Evolutionary conservation across 139 green algal genomes (phyloP).

Genomic region (Protoeuglena noctilucae): DNA sequence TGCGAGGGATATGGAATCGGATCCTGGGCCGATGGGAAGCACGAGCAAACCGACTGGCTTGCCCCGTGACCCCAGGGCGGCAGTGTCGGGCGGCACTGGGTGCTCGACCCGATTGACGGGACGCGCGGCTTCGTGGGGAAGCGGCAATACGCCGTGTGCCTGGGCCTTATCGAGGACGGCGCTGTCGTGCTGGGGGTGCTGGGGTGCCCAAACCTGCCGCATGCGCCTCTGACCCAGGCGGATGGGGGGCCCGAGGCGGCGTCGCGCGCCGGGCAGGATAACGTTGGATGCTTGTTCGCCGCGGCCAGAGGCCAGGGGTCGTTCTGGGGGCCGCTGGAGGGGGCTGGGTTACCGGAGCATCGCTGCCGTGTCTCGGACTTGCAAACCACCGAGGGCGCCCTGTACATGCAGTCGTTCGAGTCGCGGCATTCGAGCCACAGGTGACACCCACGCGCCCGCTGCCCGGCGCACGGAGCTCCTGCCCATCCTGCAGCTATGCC

Average conservation of each 20-base stretch:
- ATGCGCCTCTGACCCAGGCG: conserved; percentile 24
- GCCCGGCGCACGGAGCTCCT: background rate
- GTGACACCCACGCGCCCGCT: background rate
- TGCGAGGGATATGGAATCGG: too few relatives aligned
- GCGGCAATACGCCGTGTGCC: conserved; percentile 85
- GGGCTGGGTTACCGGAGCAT: background rate
- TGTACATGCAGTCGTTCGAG: conserved; percentile 82
- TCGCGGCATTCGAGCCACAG: conserved; percentile 53
- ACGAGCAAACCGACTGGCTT: too few relatives aligned
- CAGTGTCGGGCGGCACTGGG: conserved; percentile 58
- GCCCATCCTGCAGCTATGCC: background rate
- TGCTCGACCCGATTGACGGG: conserved; percentile 88
- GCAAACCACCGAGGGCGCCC: background rate
- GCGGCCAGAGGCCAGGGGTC: conserved; percentile 39
- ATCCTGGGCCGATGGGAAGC: background rate
- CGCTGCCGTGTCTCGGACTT: background rate
- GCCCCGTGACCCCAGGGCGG: too few relatives aligned
- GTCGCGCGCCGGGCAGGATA: conserved; percentile 6
- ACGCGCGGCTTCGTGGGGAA: conserved; percentile 83
- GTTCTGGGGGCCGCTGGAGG: conserved; percentile 30
- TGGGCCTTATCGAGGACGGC: conserved; percentile 63
- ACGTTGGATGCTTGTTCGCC: conserved; percentile 57
- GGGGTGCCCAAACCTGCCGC: conserved; percentile 88
- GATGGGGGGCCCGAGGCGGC: conserved; percentile 31
- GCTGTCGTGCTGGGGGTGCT: conserved; percentile 66